Conservation (phyloP, 495 filamentous ascomycete genomes). For the Penicillium egyptiacum region DNA sequence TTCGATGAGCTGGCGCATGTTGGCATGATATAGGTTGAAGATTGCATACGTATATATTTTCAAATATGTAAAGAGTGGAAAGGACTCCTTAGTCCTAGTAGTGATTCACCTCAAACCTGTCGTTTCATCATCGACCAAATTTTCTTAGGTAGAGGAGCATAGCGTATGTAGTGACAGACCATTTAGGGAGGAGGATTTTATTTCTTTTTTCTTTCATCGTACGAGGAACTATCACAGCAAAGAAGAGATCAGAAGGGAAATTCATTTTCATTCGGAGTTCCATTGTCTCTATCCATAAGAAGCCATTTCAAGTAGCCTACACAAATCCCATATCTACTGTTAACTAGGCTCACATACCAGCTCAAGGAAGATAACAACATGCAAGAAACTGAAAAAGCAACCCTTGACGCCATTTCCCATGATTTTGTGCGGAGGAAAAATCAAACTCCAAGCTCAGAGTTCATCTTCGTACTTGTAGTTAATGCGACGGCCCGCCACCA, state of each 20-base stretch:
- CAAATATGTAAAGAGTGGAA: too few relatives aligned
- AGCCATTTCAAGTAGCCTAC: background rate
- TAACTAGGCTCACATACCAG: background rate
- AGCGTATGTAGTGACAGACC: background rate
- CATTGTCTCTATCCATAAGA: background rate
- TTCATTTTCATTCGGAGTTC: background rate
- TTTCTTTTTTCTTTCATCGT: background rate
- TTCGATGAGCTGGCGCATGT: too few relatives aligned
- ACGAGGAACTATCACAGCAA: background rate
- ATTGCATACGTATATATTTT: too few relatives aligned
- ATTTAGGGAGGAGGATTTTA: background rate
- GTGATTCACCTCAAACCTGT: too few relatives aligned
- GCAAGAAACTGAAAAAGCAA: conserved; percentile 1
- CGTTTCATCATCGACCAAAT: too few relatives aligned
- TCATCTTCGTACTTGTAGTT: conserved; percentile 64
- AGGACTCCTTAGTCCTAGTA: too few relatives aligned
- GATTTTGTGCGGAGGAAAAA: background rate
- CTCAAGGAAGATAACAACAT: conserved; percentile 3
- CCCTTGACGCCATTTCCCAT: conserved; percentile 7
- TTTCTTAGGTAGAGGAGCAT: too few relatives aligned
- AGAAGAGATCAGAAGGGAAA: background rate
- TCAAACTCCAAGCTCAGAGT: conserved; percentile 12
- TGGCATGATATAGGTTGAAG: too few relatives aligned
- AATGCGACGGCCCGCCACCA: conserved; percentile 50
- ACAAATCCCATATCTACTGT: conserved; percentile 8